A percentile compares a stretch with the other conserved stretches of the same genome.
These are phyloP conservation scores for Macrophomina tecta DNA, from an alignment of 2,329 filamentous ascomycete species.

Conservation along the genomic window DNA sequence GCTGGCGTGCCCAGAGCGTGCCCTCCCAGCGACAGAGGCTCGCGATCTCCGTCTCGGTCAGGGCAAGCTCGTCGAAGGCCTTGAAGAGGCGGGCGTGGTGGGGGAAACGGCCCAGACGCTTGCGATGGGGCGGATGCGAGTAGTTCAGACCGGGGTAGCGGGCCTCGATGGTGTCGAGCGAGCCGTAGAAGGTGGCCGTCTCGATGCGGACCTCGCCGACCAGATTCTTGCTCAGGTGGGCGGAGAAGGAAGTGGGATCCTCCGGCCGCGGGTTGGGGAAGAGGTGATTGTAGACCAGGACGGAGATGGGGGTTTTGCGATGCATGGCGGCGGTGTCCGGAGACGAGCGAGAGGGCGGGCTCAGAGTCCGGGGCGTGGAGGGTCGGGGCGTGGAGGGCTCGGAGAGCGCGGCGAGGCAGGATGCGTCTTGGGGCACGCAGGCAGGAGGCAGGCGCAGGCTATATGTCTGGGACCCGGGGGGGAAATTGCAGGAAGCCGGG, in stretches of 20 bases:
- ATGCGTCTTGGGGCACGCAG: background rate
- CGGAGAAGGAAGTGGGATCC: constrained; percentile 74
- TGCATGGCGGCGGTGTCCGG: constrained; percentile 63
- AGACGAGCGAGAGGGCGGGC: background rate
- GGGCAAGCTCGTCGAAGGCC: constrained; percentile 71
- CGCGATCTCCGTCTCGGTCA: constrained; percentile 74
- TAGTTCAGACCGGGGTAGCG: constrained; percentile 85
- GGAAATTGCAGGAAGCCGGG: constrained; percentile 26
- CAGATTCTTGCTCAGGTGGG: constrained; percentile 71
- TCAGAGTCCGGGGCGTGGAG: background rate
- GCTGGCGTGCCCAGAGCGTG: constrained; percentile 81
- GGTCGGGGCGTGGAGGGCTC: background rate
- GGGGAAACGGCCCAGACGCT: constrained; percentile 76
- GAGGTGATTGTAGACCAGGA: constrained; percentile 76
- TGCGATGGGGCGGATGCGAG: constrained; percentile 72
- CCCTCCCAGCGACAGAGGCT: constrained; percentile 81
- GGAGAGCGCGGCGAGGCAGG: constrained; percentile 2
- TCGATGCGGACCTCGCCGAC: constrained; percentile 81
- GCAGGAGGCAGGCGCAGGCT: constrained; percentile 21
- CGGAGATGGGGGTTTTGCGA: constrained; percentile 69
- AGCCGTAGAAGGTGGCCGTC: constrained; percentile 78
- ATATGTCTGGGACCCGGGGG: constrained; percentile 21
- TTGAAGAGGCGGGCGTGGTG: constrained; percentile 79
- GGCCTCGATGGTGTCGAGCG: constrained; percentile 78
- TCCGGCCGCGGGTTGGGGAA: constrained; percentile 70